Evolutionary conservation across 2,329 filamentous ascomycete species (phyloP).

Genomic region (Verticillium nonalfalfae): DNA sequence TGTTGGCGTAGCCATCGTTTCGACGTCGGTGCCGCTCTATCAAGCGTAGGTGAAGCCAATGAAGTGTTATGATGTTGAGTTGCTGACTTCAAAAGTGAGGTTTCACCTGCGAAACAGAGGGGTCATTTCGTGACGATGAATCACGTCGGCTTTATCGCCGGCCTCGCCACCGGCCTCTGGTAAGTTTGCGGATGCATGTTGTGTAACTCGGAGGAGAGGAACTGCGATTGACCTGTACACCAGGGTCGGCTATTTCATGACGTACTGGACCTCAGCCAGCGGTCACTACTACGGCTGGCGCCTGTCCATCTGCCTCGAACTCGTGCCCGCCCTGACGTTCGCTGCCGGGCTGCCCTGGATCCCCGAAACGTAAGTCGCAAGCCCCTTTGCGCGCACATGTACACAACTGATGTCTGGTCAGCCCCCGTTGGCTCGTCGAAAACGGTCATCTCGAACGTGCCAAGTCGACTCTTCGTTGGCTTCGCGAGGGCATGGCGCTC

Average conservation of each 20-base stretch:
- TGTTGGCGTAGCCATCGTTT: slow-evolving; percentile 46
- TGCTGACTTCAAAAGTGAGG: slow-evolving; percentile 32
- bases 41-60: slow-evolving; percentile 34
- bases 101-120: slow-evolving; percentile 44
- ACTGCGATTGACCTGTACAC: slow-evolving; percentile 1
- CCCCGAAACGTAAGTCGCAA: slow-evolving; percentile 41
- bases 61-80: neutral
- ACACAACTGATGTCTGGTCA: slow-evolving; percentile 12
- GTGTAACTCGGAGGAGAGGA: neutral
- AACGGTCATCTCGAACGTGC: slow-evolving; percentile 36
- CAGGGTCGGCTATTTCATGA: slow-evolving; percentile 51
- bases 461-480: slow-evolving; percentile 35
- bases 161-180: slow-evolving; percentile 49
- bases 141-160: slow-evolving; percentile 50
- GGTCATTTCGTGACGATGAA: slow-evolving; percentile 53
- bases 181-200: slow-evolving; percentile 17
- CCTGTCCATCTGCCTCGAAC: slow-evolving; percentile 42
- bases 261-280: slow-evolving; percentile 39
- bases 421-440: slow-evolving; percentile 53
- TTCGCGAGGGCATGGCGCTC: slow-evolving; percentile 37
- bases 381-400: neutral
- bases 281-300: slow-evolving; percentile 47
- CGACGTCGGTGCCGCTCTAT: slow-evolving; percentile 50
- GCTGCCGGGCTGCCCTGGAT: slow-evolving; percentile 41
- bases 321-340: slow-evolving; percentile 44